A percentile compares a stretch with the other conserved stretches of the same genome.
These are phyloP conservation scores for Epichloe sp. DNA, from an alignment of 2,329 filamentous ascomycete genomes.

Conservation along the genomic window DNA sequence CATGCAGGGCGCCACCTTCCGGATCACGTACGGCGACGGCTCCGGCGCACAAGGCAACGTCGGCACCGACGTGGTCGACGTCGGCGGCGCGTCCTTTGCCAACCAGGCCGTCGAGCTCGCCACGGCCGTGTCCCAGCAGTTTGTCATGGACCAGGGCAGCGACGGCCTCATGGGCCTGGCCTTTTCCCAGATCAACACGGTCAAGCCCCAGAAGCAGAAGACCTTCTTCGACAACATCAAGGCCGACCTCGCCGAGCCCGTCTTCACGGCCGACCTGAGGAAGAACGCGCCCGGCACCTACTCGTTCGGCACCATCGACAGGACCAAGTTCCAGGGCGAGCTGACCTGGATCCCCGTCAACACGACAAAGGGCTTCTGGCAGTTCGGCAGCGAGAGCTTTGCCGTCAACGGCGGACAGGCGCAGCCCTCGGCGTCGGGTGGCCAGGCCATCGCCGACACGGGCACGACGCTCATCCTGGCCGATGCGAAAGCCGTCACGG, in stretches of 20 bases:
- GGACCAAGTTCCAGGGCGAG: constrained; percentile 45
- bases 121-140: constrained; percentile 24
- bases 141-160: constrained; percentile 27
- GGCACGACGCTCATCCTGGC: constrained; percentile 52
- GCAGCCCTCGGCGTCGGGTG: constrained; percentile 28
- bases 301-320: constrained; percentile 61
- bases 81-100: constrained; percentile 28
- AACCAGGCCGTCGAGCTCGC: constrained; percentile 31
- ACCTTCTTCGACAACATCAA: constrained; percentile 28
- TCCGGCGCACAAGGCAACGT: constrained; percentile 29
- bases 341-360: constrained; percentile 52
- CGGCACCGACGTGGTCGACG: constrained; percentile 28
- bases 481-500: constrained; percentile 34
- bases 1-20: constrained; percentile 26
- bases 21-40: constrained; percentile 31
- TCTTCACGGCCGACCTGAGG: constrained; percentile 60
- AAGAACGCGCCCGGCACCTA: constrained; percentile 46
- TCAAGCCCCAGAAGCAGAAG: constrained; percentile 25
- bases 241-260: constrained; percentile 11
- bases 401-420: constrained; percentile 8
- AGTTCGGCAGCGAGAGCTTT: constrained; percentile 12
- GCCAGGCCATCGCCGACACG: constrained; percentile 35
- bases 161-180: constrained; percentile 32
- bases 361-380: constrained; percentile 52
- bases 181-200: constrained; percentile 29